Evolutionary conservation across 495 filamentous ascomycete genomes (phyloP).

Genomic region (Hyaloscypha variabilis): DNA sequence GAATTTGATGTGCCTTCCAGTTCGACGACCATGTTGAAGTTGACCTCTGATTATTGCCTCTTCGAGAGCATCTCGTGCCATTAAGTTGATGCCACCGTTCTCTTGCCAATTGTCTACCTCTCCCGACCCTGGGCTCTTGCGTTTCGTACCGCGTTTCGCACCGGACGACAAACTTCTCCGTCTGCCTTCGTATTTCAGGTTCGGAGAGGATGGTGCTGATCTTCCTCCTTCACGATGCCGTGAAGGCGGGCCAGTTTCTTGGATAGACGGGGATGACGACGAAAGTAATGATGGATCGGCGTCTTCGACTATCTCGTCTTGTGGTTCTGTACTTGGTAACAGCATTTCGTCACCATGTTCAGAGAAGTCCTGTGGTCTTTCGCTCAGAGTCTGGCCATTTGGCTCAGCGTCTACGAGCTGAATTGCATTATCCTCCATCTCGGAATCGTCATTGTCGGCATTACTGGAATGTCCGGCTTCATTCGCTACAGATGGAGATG

Average conservation of each 20-base stretch:
- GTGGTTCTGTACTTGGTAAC: background rate
- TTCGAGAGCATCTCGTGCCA: slow-evolving; percentile 1
- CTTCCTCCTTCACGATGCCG: background rate
- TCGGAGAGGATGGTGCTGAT: background rate
- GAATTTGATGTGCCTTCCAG: background rate
- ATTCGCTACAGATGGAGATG: background rate
- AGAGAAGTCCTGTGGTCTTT: background rate
- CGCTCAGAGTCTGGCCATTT: background rate
- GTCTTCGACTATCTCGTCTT: background rate
- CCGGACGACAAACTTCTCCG: background rate
- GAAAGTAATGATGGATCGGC: background rate
- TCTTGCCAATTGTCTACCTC: background rate
- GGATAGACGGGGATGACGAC: background rate
- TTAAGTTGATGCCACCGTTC: background rate
- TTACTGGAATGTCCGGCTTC: background rate
- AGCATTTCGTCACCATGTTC: slow-evolving; percentile 1
- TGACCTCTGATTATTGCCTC: background rate
- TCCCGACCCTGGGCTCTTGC: background rate
- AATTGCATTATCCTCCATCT: background rate
- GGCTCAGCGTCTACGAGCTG: background rate
- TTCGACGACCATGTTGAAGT: background rate
- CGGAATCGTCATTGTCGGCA: background rate
- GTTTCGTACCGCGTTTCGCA: background rate
- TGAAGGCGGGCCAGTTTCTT: background rate
- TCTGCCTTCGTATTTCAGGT: background rate